Evolutionary conservation across 2,329 filamentous ascomycete species (phyloP).

Genomic region (Paraphoma sp.): DNA sequence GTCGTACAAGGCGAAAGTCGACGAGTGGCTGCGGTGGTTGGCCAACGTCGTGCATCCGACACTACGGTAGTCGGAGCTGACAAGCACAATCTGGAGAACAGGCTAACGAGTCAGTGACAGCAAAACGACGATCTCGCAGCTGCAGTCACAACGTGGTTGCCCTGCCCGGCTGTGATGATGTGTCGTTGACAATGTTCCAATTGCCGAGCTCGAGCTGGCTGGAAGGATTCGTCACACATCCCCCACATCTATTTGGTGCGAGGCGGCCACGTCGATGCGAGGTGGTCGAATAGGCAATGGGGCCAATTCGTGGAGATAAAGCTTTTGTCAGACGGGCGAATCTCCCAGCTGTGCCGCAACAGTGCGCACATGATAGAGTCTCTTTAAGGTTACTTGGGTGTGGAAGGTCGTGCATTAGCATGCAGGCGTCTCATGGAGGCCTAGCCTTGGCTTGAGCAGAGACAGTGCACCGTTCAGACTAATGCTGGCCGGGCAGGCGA

Average conservation of each 20-base stretch:
- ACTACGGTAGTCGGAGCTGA: conserved; percentile 16
- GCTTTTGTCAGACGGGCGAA: conserved; percentile 24
- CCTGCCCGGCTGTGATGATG: conserved; percentile 7
- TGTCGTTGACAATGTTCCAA: conserved; percentile 6
- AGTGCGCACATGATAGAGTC: conserved; percentile 25
- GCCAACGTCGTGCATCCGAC: conserved; percentile 15
- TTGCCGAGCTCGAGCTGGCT: neutral
- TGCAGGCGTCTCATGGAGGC: conserved; percentile 9
- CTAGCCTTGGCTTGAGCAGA: conserved; percentile 18
- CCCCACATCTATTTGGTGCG: conserved; percentile 24
- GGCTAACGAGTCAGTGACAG: conserved; percentile 8
- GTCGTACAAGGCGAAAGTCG: neutral
- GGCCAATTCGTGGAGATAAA: conserved; percentile 13
- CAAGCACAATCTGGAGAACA: conserved; percentile 12
- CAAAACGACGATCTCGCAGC: conserved; percentile 1
- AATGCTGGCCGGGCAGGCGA: conserved; percentile 13
- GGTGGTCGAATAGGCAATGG: conserved; percentile 5
- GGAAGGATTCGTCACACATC: neutral
- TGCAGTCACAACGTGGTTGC: neutral
- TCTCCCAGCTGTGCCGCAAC: conserved; percentile 24
- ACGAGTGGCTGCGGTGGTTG: conserved; percentile 6
- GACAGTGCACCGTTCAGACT: conserved; percentile 11
- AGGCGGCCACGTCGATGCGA: conserved; percentile 35
- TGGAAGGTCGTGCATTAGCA: conserved; percentile 30
- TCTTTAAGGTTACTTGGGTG: conserved; percentile 4